phyloP scores from a whole-genome alignment of 2,329 filamentous ascomycete genomes.

The Phialophora chinensis region DNA sequence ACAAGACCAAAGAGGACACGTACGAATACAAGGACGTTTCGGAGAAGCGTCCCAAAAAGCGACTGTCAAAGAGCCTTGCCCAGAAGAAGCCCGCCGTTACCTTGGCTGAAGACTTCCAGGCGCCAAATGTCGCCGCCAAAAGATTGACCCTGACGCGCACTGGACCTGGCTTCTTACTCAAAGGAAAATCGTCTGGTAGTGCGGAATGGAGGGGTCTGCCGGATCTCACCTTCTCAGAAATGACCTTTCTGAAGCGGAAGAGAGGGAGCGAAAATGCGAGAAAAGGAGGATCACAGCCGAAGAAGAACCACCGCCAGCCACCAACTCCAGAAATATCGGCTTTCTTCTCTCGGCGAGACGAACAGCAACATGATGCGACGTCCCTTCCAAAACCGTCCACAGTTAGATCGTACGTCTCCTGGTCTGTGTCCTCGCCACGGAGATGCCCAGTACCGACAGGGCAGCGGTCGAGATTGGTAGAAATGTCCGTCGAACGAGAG shows the following conservation, averaged over 20 bases:
- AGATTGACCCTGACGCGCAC: conserved; percentile 36
- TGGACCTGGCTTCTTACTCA: conserved; percentile 34
- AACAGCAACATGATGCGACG: not conserved
- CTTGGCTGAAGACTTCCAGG: conserved; percentile 35
- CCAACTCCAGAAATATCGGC: conserved; percentile 21
- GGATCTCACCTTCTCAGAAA: conserved; percentile 40
- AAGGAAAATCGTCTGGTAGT: conserved; percentile 32
- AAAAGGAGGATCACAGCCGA: not conserved
- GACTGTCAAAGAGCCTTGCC: conserved; percentile 12
- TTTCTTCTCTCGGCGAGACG: conserved; percentile 26
- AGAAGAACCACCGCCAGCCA: conserved; percentile 3
- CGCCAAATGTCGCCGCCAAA: conserved; percentile 36
- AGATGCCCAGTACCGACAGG: not conserved
- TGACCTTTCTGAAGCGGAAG: conserved; percentile 37
- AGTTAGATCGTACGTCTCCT: conserved; percentile 19
- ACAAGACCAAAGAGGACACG: conserved; percentile 36
- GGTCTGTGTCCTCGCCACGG: conserved; percentile 20
- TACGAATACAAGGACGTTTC: conserved; percentile 34
- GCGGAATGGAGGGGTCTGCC: conserved; percentile 30
- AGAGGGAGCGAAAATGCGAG: not conserved
- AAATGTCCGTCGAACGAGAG: not conserved
- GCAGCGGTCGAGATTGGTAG: not conserved
- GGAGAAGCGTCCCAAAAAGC: conserved; percentile 1
- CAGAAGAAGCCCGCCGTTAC: conserved; percentile 22
- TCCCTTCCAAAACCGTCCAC: not conserved